Percentiles rank a stretch among this genome's conserved stretches.
phyloP scores from a whole-genome alignment of 2,329 filamentous ascomycete species.

The Chaetomiaceae sp. region DNA sequence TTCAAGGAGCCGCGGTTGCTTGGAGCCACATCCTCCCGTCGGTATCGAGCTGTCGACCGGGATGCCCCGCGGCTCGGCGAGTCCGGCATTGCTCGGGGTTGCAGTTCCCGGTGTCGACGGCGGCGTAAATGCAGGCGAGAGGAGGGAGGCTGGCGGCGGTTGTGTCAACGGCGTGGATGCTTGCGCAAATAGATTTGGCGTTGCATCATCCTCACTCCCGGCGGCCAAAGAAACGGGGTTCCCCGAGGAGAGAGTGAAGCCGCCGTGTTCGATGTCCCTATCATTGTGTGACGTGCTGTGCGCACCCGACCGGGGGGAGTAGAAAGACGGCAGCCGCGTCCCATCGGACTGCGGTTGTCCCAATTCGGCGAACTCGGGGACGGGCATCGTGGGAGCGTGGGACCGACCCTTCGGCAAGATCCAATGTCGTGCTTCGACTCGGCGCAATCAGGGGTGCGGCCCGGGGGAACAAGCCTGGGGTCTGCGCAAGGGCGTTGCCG shows the following conservation, averaged over 20 bases:
- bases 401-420: background rate
- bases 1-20: slow-evolving; percentile 67
- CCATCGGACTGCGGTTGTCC: slow-evolving; percentile 12
- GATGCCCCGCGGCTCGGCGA: slow-evolving; percentile 45
- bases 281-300: slow-evolving; percentile 16
- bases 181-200: slow-evolving; percentile 3
- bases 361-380: background rate
- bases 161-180: slow-evolving; percentile 11
- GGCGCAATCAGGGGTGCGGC: slow-evolving; percentile 9
- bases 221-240: slow-evolving; percentile 4
- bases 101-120: slow-evolving; percentile 59
- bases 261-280: slow-evolving; percentile 25
- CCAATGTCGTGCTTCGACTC: background rate
- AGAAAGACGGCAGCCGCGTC: slow-evolving; percentile 28
- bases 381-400: slow-evolving; percentile 5
- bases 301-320: slow-evolving; percentile 29
- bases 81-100: slow-evolving; percentile 43
- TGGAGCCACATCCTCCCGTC: slow-evolving; percentile 56
- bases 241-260: slow-evolving; percentile 20
- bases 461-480: background rate
- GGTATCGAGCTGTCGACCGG: slow-evolving; percentile 57
- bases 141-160: slow-evolving; percentile 60
- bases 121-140: slow-evolving; percentile 82
- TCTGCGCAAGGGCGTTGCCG: background rate
- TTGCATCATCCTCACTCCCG: slow-evolving; percentile 5